Evolutionary conservation across 31 red algal genomes (phyloP), one percentile per base, ranked within the genome.

Genomic region (Porphyra umbilicalis): DNA sequence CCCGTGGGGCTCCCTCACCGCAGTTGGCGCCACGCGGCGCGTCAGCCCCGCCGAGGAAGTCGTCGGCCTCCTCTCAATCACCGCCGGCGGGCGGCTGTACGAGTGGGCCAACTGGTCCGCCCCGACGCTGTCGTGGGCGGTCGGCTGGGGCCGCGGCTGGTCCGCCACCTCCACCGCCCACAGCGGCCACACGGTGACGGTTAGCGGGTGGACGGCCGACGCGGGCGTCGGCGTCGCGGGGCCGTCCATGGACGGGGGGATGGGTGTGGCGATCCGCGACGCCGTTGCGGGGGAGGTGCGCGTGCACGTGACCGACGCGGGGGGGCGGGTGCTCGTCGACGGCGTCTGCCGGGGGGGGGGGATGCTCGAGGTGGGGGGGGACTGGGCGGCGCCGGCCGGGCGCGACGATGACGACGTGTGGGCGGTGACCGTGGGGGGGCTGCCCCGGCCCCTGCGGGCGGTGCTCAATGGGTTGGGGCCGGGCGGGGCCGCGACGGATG

Each of bases 51-150:
- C 31, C 39, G 85, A 79, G 37, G 92, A 94, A 79, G 79, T 39
- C 1, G 82, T 94, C 32, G 92, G 92, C 42, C 86, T 94, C 79
- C 35, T 94, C 8, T 75, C 84, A 1, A 82, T 94, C 34, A 87
- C 89, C 78, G 83, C 76, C 36, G 77, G 82, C n/a, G 92, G 92
- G 7, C 36, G 82, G 80, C 37, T 94, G 80, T 90, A 85, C 79
- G 92, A 94, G 83, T 94, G 90, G 90, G 79, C 92, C 35, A 86
- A 86, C 46, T 94, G 92, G 86, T 81, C 84, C 37, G 44, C 82
- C 77, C 76, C 32, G 32, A 13, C 36, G 32, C 31, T 75, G 7
- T 6, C 32, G 4, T 77, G 57, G 57, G 1, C 57, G 3, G 57
- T 71, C 20, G 57, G 57, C 20, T 71, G 57, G 57, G 57, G 25